Conservation (phyloP, 805 yeast species). For the Grigorovia jiainica region DNA sequence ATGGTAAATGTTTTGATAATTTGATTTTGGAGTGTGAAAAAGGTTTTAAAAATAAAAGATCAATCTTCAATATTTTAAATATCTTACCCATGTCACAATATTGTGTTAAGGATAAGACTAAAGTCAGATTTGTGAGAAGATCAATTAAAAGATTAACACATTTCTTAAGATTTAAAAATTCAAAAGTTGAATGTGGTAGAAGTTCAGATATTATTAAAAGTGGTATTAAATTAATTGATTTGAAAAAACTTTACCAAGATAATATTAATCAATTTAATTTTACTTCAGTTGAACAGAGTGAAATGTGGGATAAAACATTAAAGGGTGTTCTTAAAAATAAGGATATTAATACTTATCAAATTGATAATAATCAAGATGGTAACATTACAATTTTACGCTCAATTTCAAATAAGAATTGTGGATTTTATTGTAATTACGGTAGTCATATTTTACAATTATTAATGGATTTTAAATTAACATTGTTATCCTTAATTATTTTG, state of each 20-base stretch:
- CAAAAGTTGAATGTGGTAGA: constrained; percentile 47
- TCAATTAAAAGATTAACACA: constrained; percentile 56
- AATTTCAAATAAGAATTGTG: not conserved
- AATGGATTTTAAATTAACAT: not conserved
- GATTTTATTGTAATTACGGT: not conserved
- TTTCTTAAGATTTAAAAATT: constrained; percentile 53
- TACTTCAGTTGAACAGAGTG: not conserved
- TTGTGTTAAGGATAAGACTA: constrained; percentile 65
- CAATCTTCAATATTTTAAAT: constrained; percentile 32
- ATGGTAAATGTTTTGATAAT: constrained; percentile 58
- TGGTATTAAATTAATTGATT: constrained; percentile 38
- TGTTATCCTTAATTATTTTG: not conserved
- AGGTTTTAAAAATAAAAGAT: constrained; percentile 41
- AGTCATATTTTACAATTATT: not conserved
- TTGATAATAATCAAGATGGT: not conserved
- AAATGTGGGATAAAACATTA: constrained; percentile 42
- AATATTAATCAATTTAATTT: not conserved
- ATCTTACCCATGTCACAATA: constrained; percentile 48
- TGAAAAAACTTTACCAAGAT: constrained; percentile 29
- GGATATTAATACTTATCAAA: not conserved
- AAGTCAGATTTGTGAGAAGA: constrained; percentile 51
- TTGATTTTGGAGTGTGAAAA: constrained; percentile 56
- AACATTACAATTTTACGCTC: not conserved
- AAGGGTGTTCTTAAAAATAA: not conserved
- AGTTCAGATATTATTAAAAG: constrained; percentile 34